Evolutionary conservation across 192 early-diverging fungal species (phyloP), one percentile per base, ranked within the genome.

Genomic region (Piromyces finnis): DNA sequence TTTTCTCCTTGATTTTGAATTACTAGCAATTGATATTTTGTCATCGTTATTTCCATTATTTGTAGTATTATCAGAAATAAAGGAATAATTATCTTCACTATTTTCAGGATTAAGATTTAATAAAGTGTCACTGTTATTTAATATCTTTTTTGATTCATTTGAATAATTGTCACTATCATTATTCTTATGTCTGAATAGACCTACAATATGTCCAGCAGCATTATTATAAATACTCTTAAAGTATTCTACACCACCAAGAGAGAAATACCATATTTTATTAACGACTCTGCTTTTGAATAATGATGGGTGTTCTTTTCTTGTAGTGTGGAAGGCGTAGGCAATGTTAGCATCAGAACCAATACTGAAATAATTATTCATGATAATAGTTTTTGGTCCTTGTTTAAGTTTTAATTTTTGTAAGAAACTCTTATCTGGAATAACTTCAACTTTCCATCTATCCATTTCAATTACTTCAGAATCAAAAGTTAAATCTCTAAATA

Each of bases 301-400:
- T 4, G 51, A 26, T n/a, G 51, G 51, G 22, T 68, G 51, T 68
- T 68, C 51, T 26, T 81, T 79, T 30, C 80, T 35, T 13, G 80
- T 77, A 11, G 68, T 79, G 29, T 81, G 79, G 14, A 81, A 81
- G 26, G 28, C 80, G 6, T 79, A 37, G 6, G 80, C 51, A 68
- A 81, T 81, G 28, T 35, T 32, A 18, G 80, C 80, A 77, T 81
- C 80, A 6, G 80, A 29, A 29, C 80, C 80, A 29, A 81, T 35
- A 35, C 35, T 59, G 22, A 81, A 29, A 12, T 81, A 81, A 68
- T 81, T 81, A 29, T 32, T 81, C 28, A 77, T 77, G 29, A 79
- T 68, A 7, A 18, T 68, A 0, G 17, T n/a, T n/a, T 68, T 68
- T 26, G 9, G 3, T 6, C 11, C 15, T 27, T 29, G 9, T 35